Base-by-base conservation (phyloP, 2,329 filamentous ascomycete species). In the Penicillium sp. region DNA sequence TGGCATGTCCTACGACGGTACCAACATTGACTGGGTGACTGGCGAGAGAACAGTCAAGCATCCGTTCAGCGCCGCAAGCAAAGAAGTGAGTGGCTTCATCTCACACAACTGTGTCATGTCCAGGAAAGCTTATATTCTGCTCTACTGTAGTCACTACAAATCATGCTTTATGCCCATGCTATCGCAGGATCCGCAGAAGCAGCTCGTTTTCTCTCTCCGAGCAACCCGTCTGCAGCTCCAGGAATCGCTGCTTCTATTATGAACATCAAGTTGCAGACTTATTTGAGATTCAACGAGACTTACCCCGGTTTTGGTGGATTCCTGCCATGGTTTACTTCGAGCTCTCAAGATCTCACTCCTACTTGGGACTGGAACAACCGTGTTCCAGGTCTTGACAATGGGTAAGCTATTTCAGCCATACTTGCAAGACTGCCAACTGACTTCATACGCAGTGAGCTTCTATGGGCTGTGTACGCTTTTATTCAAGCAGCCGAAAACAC, bases 101-200 rank as follows among this genome's bases (percentile, higher is more conserved):
- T 8, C 20, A 8, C 4, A 34, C 25, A 20, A 11, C 11, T 41
- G 2, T 4, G 4, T 28, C 12, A 15, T 17, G 31, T 37, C 3
- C 14, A 41, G 31, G 4, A 12, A 41, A 17, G 2, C 43, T 47
- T 11, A 47, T 10, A 2, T 5, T 2, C 14, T 31, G 15, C 45
- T 54, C 1, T 17, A 43, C 3, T 28, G 25, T 28, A 78, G 77
- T 71, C 76, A 5, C 70, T 80, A 0, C 78, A 80, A 62, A 73
- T 81, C 15, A 80, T 80, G 76, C 68, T 80, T 4, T 79, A 79
- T 50, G 69, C 78, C 0, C 77, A 78, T 45, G 76, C 75, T 28
- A 71, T 81, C 31, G 64, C 73, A 3, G 78, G 78, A 0, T 75
- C 72, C 1, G 62, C 62, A 5, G 68, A 76, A 48, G 79, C 78